Evolutionary conservation across 192 early-diverging fungal species (phyloP), one percentile per base, ranked within the genome.

Genomic region (Glomus cerebriforme): DNA sequence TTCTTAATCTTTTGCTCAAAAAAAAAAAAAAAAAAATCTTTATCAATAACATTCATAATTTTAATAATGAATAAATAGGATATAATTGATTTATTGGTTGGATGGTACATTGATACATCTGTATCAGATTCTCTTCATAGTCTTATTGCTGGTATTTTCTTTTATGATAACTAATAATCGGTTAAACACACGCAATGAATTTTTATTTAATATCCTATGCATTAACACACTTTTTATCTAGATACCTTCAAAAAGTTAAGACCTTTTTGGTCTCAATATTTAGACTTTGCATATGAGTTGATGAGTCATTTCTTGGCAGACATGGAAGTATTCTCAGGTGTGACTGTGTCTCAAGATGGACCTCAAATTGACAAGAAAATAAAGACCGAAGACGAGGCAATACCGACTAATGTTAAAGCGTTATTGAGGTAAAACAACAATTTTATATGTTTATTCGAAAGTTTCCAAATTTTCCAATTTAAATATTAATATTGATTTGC

Each of bases 31-130:
- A 37, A 6, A 37, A 15, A n/a, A n/a, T 37, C 12, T 22, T 75
- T 24, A n/a, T 19, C 34, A 22, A 19, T 32, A 10, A 12, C 62
- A n/a, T 7, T 24, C 8, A 35, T 19, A 35, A 9, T 2, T 68
- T 67, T 17, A 32, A 6, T 31, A 32, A 74, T 19, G 7, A 34
- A 63, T 54, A 4, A 22, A 26, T 81, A 89, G 85, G 83, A 82
- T 49, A 83, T 93, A 65, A 80, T 93, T 59, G 90, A 92, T 84
- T 80, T 92, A 29, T 84, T 94, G 22, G 86, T 93, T 29, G 92
- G 90, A 13, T 93, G 93, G 92, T 79, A 88, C 75, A 85, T 92
- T 43, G 92, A 93, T 80, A 78, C 82, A n/a, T 70, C 73, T 15
- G 75, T 89, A 0, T 81, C 83, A 1, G 83, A 80, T 39, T 34